phyloP scores from a whole-genome alignment of 768 basidiomycete species.

The Holtermannia corniformis region DNA sequence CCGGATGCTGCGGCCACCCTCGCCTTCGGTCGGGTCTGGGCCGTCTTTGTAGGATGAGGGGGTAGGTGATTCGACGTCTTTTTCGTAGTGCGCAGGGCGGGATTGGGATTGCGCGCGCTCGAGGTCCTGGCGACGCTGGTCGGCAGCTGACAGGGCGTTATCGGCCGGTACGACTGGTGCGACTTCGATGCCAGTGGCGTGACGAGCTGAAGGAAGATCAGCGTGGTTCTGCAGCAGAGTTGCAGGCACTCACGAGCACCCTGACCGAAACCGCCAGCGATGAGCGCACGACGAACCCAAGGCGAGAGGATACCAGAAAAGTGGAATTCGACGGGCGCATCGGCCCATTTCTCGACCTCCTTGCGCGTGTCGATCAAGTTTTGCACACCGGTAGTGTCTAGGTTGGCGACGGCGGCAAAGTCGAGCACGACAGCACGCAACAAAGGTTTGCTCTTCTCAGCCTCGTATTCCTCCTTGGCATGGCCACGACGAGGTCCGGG shows the following conservation, averaged over 20 bases:
- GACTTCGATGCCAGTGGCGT: conserved; percentile 51
- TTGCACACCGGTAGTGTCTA: conserved; percentile 88
- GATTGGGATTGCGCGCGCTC: conserved; percentile 20
- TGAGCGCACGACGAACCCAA: conserved; percentile 73
- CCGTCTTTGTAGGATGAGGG: conserved; percentile 9
- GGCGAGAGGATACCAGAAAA: conserved; percentile 85
- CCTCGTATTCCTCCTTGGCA: conserved; percentile 43
- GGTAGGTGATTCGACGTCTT: conserved; percentile 8
- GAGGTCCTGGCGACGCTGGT: conserved; percentile 41
- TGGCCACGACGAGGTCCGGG: conserved; percentile 57
- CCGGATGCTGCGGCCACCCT: conserved; percentile 1
- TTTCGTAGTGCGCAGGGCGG: conserved; percentile 19
- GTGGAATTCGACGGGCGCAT: conserved; percentile 71
- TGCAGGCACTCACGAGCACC: conserved; percentile 46
- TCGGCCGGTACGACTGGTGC: conserved; percentile 60
- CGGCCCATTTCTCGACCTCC: conserved; percentile 79
- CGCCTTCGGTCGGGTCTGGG: not conserved
- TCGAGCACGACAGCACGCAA: conserved; percentile 85
- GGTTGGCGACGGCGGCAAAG: conserved; percentile 71
- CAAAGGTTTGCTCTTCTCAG: conserved; percentile 53
- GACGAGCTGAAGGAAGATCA: conserved; percentile 9
- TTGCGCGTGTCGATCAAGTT: conserved; percentile 77
- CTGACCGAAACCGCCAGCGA: conserved; percentile 78
- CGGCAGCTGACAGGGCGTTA: conserved; percentile 31
- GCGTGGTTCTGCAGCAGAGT: not conserved